Evolutionary conservation across 495 filamentous ascomycete species (phyloP).

Genomic region (Hypoxylon subgilvum): DNA sequence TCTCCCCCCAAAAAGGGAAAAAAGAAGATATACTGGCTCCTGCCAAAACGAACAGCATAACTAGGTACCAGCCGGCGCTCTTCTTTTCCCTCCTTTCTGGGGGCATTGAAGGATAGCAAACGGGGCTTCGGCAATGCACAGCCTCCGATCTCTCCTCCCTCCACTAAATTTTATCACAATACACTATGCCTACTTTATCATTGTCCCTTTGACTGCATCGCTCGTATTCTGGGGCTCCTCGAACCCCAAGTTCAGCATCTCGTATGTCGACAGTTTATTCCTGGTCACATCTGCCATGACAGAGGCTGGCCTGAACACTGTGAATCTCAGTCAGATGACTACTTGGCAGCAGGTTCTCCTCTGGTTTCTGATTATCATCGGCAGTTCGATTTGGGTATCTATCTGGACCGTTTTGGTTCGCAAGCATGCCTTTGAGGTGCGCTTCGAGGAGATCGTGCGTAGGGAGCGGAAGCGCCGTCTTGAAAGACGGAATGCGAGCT

Average conservation of each 20-base stretch:
- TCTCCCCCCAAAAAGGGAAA: too few species aligned
- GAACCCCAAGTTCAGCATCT: conserved; percentile 62
- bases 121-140: conserved; percentile 28
- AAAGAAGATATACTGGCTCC: too few species aligned
- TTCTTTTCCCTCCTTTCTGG: too few species aligned
- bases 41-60: too few species aligned
- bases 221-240: conserved; percentile 77
- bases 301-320: conserved; percentile 74
- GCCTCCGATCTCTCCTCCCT: conserved; percentile 49
- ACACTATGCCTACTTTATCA: conserved; percentile 75
- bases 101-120: too few species aligned
- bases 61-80: too few species aligned
- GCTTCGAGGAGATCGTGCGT: conserved; percentile 65
- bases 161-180: conserved; percentile 78
- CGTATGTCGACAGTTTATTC: conserved; percentile 78
- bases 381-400: conserved; percentile 71
- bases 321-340: conserved; percentile 70
- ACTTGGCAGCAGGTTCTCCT: conserved; percentile 79
- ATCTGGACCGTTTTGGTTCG: conserved; percentile 68
- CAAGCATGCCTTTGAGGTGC: conserved; percentile 71
- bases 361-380: conserved; percentile 74
- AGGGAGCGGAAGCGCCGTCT: conserved; percentile 49
- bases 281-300: conserved; percentile 82
- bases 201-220: conserved; percentile 66
- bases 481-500: conserved; percentile 30